Percentiles rank a stretch among this genome's conserved stretches.
Evolutionary conservation across 2,329 filamentous ascomycete species (phyloP).

Genomic region (Macroventuria anomochaeta): DNA sequence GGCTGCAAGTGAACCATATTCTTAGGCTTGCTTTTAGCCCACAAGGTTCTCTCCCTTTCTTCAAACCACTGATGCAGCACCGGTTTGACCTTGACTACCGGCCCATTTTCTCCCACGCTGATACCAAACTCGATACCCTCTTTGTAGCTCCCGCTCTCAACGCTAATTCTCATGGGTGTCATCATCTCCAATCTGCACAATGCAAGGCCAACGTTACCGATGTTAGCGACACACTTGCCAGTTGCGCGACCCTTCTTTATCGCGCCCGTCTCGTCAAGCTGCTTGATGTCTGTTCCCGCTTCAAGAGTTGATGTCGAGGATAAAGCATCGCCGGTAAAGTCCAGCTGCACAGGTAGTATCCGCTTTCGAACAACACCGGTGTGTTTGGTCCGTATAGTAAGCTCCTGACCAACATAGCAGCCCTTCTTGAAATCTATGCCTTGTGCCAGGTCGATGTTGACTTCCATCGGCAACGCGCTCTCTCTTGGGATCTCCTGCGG

Average conservation of each 20-base stretch:
- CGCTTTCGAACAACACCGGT: conserved; percentile 92
- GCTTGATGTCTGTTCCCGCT: conserved; percentile 61
- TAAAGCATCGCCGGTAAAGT: conserved; percentile 46
- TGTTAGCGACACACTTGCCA: conserved; percentile 79
- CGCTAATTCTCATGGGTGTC: conserved; percentile 78
- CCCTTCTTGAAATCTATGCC: conserved; percentile 94
- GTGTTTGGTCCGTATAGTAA: conserved; percentile 94
- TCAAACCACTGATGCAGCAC: conserved; percentile 81
- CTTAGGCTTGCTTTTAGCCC: conserved; percentile 36
- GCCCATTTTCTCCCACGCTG: conserved; percentile 17
- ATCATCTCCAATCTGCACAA: conserved; percentile 89
- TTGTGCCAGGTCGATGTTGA: conserved; percentile 83
- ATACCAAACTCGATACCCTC: conserved; percentile 61
- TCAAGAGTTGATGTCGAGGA: conserved; percentile 24
- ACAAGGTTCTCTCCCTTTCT: conserved; percentile 45
- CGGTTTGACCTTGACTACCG: conserved; percentile 55
- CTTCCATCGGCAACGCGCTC: conserved; percentile 81
- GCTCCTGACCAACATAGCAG: conserved; percentile 95
- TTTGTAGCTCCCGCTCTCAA: conserved; percentile 66
- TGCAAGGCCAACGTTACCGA: conserved; percentile 86
- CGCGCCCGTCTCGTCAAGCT: conserved; percentile 53
- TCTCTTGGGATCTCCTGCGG: conserved; percentile 76
- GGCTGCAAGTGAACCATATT: neutral
- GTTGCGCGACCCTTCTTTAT: conserved; percentile 66
- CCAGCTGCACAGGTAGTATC: conserved; percentile 80